Evolutionary conservation across 306 rosid genomes (phyloP).

Genomic region (Vigna reflexopilosa): DNA sequence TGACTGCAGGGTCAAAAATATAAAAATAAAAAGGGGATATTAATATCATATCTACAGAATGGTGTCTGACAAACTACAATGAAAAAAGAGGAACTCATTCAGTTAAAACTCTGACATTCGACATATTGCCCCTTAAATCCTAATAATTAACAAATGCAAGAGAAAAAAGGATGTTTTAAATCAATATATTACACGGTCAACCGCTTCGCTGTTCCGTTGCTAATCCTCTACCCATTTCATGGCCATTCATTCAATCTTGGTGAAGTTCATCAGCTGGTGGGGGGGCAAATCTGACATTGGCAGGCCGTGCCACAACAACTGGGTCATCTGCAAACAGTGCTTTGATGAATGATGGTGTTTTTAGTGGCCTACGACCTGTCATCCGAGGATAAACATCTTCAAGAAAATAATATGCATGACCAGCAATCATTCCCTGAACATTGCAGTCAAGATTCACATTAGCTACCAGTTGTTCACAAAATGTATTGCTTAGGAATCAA

Average conservation of each 20-base stretch:
- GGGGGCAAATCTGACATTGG: slow-evolving; percentile 81
- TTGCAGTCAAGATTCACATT: slow-evolving; percentile 25
- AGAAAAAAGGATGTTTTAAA: slow-evolving; percentile 22
- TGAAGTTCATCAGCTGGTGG: slow-evolving; percentile 72
- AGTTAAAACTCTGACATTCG: slow-evolving; percentile 32
- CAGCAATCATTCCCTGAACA: slow-evolving; percentile 96
- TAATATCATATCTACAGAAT: slow-evolving; percentile 39
- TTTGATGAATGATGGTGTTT: slow-evolving; percentile 88
- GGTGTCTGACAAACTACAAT: background rate
- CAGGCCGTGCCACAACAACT: slow-evolving; percentile 84
- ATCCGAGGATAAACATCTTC: slow-evolving; percentile 92
- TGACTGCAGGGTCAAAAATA: background rate
- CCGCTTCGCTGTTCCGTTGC: slow-evolving; percentile 37
- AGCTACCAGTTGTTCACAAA: slow-evolving; percentile 11
- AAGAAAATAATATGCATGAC: slow-evolving; percentile 95
- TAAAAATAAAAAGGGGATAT: background rate
- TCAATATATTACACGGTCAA: slow-evolving; percentile 64
- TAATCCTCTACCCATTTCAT: background rate
- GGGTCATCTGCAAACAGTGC: slow-evolving; percentile 86
- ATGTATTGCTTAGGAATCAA: slow-evolving; percentile 24
- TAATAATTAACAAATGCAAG: slow-evolving; percentile 50
- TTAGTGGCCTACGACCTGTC: slow-evolving; percentile 87
- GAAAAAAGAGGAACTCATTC: slow-evolving; percentile 31
- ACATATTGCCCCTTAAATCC: slow-evolving; percentile 36
- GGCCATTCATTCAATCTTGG: slow-evolving; percentile 54